These are phyloP conservation scores for Linum lewisii DNA, from an alignment of 345 rosid genomes.

Conservation along the genomic window DNA sequence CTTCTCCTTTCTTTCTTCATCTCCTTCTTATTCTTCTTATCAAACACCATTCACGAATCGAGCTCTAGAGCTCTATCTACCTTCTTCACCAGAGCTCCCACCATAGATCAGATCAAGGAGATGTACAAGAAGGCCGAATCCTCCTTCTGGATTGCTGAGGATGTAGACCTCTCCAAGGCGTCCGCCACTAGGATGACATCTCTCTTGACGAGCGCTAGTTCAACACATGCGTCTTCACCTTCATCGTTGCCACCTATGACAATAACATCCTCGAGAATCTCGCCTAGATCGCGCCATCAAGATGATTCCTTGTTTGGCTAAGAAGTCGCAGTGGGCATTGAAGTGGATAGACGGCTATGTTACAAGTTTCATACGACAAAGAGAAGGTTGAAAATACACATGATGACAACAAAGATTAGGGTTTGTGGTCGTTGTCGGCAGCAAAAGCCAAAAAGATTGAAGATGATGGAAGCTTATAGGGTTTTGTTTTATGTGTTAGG, in stretches of 20 bases:
- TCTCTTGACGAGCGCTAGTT: constrained; percentile 71
- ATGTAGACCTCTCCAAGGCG: constrained; percentile 84
- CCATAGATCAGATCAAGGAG: constrained; percentile 82
- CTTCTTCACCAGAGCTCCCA: too few species aligned
- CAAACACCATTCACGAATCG: too few species aligned
- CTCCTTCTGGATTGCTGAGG: constrained; percentile 97
- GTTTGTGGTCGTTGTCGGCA: too few species aligned
- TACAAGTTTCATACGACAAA: too few species aligned
- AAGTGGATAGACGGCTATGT: constrained; percentile 86
- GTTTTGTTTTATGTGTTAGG: too few species aligned
- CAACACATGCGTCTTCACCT: constrained; percentile 78
- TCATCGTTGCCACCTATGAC: constrained; percentile 93
- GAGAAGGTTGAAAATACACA: too few species aligned
- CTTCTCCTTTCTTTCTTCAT: too few species aligned
- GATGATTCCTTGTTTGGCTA: constrained; percentile 66
- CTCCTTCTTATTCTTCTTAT: too few species aligned
- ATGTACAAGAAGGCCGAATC: constrained; percentile 99
- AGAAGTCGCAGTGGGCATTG: constrained; percentile 70
- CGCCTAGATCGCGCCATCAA: constrained; percentile 57
- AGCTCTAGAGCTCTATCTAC: too few species aligned
- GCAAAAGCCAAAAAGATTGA: too few species aligned
- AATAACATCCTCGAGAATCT: constrained; percentile 87
- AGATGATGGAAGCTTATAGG: too few species aligned
- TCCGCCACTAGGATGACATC: constrained; percentile 65
- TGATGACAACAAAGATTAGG: too few species aligned